These are phyloP conservation scores for Nigrospora oryzae DNA, from an alignment of 2,329 filamentous ascomycete genomes.

Conservation along the genomic window DNA sequence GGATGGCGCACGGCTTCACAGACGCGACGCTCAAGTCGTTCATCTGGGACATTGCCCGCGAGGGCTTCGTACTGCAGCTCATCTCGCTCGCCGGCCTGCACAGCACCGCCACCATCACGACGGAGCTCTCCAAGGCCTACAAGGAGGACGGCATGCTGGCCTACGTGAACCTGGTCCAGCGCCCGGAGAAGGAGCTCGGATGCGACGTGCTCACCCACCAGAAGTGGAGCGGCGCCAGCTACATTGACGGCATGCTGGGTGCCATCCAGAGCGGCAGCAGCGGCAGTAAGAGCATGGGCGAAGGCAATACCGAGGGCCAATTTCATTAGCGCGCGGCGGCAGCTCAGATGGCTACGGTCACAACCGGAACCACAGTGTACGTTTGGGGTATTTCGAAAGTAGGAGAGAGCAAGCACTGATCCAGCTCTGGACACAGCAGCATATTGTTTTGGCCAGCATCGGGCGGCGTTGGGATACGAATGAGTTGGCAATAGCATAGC, in stretches of 20 bases:
- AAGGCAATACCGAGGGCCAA: constrained; percentile 80
- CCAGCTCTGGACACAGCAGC: no score
- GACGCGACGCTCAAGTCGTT: constrained; percentile 78
- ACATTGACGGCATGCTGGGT: constrained; percentile 85
- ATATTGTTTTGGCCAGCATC: no score
- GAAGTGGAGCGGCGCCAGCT: constrained; percentile 63
- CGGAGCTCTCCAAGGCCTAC: constrained; percentile 74
- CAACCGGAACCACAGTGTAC: no score
- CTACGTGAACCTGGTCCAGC: constrained; percentile 90
- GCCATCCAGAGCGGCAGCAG: constrained; percentile 88
- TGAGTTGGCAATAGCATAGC: no score
- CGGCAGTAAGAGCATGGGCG: constrained; percentile 86
- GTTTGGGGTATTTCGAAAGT: no score
- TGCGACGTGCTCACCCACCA: constrained; percentile 94
- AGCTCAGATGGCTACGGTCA: no score
- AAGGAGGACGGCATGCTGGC: constrained; percentile 92
- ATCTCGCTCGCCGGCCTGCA: constrained; percentile 60
- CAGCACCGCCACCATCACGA: constrained; percentile 54
- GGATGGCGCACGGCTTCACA: constrained; percentile 91
- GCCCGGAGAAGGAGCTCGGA: constrained; percentile 79
- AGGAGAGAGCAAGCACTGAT: no score
- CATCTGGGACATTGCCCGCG: constrained; percentile 90
- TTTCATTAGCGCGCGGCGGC: constrained; percentile 25
- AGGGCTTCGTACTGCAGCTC: constrained; percentile 68
- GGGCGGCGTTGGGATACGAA: no score